Evolutionary conservation across 139 green algal species (phyloP).

Genomic region (Chlamydomonas asymmetrica): DNA sequence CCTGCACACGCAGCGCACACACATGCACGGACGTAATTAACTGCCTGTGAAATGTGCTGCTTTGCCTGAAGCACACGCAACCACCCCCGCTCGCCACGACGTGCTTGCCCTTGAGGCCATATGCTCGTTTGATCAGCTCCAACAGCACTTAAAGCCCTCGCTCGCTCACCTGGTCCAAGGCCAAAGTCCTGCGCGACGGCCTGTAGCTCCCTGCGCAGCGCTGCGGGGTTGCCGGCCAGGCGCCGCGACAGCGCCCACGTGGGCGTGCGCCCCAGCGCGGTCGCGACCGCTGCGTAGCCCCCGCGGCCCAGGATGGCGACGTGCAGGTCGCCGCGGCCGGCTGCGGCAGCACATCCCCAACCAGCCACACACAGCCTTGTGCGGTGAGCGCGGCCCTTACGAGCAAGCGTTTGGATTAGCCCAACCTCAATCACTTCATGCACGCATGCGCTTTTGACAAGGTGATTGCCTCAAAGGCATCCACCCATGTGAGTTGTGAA

Average conservation of each 20-base stretch:
- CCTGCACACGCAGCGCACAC: neutral
- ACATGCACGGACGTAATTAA: neutral
- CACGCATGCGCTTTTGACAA: too few species aligned
- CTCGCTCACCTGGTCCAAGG: neutral
- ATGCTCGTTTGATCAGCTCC: too few species aligned
- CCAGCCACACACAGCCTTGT: too few species aligned
- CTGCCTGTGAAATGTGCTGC: neutral
- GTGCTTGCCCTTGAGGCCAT: too few species aligned
- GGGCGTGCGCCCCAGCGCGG: neutral
- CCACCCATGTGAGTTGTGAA: too few species aligned
- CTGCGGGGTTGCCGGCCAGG: neutral
- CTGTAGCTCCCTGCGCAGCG: neutral
- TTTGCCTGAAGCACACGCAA: neutral
- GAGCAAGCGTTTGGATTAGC: too few species aligned
- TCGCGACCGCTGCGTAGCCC: constrained; percentile 4
- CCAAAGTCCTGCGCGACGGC: constrained; percentile 5
- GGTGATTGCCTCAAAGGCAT: too few species aligned
- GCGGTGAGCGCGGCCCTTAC: too few species aligned
- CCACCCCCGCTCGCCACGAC: neutral
- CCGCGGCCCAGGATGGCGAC: constrained; percentile 3
- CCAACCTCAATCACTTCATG: too few species aligned
- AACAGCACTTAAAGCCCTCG: neutral
- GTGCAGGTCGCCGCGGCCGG: constrained; percentile 13
- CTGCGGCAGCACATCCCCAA: too few species aligned
- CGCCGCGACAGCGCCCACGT: constrained; percentile 2